Base-by-base conservation (phyloP, 129 eudicot genomes). In the Artemisia annua region DNA sequence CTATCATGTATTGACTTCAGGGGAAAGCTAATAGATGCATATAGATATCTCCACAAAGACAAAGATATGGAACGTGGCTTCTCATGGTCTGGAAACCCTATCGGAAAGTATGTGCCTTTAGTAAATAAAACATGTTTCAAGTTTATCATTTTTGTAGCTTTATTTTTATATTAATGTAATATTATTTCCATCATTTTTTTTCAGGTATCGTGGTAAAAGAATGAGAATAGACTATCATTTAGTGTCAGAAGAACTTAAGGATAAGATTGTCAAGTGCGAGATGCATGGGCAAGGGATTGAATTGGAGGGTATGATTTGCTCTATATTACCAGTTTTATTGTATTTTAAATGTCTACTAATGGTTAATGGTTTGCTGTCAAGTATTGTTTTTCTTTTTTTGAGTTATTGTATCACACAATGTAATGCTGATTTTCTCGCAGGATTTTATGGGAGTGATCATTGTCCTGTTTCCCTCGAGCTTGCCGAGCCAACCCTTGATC, bases 21-120 rank as follows among this genome's bases (percentile, higher is more conserved):
- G 83, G 98, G 98, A 75, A 87, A 84, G 84, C 85, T 93, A 54
- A 66, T 89, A 55, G 98, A 93, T 80, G 96, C 96, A 18, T 93
- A 89, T 77, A 78, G 98, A 83, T 70, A 63, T 75, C 79, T 89
- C 17, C 95, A 89, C 83, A 66, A 81, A 76, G 96, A 89, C 49
- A 83, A 81, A 78, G 97, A 92, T 70, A 87, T 87, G 95, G 95
- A 93, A 65, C 63, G 75, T 65, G 98, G 98, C 73, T 93, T 93
- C 87, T 93, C 98, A 43, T 93, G 98, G 98, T 93, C 92, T 3
- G 98, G 98, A 52, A 70, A 93, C 69, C 98, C 96, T 60, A 75
- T 93, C 8, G 96, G 98, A 54, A 93, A 93, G 95, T 91, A 86
- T 76, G 96, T 63, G 43, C 60, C 49, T 55, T 19, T 9, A 26